These are phyloP conservation scores for Metschnikowia picachoensis DNA, from an alignment of 805 yeast genomes.

Conservation along the genomic window DNA sequence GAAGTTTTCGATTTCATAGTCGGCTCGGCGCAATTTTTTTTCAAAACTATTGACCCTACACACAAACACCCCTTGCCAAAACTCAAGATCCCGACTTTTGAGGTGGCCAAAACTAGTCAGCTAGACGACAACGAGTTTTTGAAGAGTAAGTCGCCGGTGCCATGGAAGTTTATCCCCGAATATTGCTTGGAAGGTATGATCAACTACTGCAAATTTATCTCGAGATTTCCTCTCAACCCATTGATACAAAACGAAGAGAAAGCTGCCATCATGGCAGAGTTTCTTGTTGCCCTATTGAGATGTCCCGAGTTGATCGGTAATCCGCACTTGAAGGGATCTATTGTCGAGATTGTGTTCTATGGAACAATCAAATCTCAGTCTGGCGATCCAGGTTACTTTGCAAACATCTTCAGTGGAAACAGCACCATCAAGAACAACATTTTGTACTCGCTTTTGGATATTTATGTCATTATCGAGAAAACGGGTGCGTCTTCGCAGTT, in stretches of 20 bases:
- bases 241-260: constrained; percentile 50
- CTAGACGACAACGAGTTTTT: constrained; percentile 73
- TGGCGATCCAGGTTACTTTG: constrained; percentile 72
- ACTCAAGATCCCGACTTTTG: constrained; percentile 50
- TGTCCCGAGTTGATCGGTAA: constrained; percentile 84
- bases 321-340: constrained; percentile 85
- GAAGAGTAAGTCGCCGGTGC: constrained; percentile 61
- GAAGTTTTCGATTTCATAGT: constrained; percentile 73
- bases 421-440: constrained; percentile 60
- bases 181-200: constrained; percentile 78
- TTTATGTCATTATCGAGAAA: constrained; percentile 91
- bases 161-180: constrained; percentile 85
- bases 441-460: constrained; percentile 79
- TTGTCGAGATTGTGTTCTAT: constrained; percentile 73
- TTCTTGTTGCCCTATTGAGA: constrained; percentile 70
- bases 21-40: constrained; percentile 70
- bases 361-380: constrained; percentile 59
- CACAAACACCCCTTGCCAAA: constrained; percentile 57
- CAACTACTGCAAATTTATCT: constrained; percentile 61
- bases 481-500: constrained; percentile 95
- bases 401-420: constrained; percentile 60
- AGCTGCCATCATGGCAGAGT: constrained; percentile 58
- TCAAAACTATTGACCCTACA: constrained; percentile 67
- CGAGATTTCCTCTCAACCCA: constrained; percentile 54
- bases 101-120: constrained; percentile 58